Evolutionary conservation across 306 rosid genomes (phyloP).

Genomic region (Lupinus albus): DNA sequence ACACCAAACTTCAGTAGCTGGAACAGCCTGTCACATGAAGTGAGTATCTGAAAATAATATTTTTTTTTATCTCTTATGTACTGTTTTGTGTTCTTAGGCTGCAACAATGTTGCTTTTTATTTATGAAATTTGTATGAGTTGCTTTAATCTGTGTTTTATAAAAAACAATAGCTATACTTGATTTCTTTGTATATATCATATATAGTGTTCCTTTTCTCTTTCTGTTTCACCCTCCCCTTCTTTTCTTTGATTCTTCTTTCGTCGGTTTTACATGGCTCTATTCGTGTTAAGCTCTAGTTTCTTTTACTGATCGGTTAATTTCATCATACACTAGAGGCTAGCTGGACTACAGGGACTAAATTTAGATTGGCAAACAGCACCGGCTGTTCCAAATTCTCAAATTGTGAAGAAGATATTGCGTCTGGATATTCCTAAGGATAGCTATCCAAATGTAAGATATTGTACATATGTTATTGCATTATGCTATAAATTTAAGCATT

Average conservation of each 20-base stretch:
- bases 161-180: neutral
- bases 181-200: conserved; percentile 8
- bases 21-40: conserved; percentile 58
- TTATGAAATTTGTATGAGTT: conserved; percentile 1
- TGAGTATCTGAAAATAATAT: conserved; percentile 23
- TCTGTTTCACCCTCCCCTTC: neutral
- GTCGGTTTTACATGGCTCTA: neutral
- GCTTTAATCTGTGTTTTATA: neutral
- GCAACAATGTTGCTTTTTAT: conserved; percentile 13
- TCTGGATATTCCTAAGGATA: conserved; percentile 56
- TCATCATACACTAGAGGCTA: conserved; percentile 45
- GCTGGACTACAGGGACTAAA: conserved; percentile 51
- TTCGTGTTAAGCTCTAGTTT: conserved; percentile 16
- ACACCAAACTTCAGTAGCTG: conserved; percentile 47
- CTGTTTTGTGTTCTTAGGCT: neutral
- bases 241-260: conserved; percentile 1
- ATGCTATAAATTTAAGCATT: conserved; percentile 8
- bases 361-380: conserved; percentile 51
- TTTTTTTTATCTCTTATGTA: neutral
- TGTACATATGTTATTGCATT: conserved; percentile 10
- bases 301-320: conserved; percentile 36
- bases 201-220: neutral
- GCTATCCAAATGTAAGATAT: conserved; percentile 57
- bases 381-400: conserved; percentile 47
- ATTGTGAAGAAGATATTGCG: conserved; percentile 58